Percentiles rank a stretch among this genome's conserved stretches.
Evolutionary conservation across 192 early-diverging fungal species (phyloP).

Genomic region (Coemansia sp.): DNA sequence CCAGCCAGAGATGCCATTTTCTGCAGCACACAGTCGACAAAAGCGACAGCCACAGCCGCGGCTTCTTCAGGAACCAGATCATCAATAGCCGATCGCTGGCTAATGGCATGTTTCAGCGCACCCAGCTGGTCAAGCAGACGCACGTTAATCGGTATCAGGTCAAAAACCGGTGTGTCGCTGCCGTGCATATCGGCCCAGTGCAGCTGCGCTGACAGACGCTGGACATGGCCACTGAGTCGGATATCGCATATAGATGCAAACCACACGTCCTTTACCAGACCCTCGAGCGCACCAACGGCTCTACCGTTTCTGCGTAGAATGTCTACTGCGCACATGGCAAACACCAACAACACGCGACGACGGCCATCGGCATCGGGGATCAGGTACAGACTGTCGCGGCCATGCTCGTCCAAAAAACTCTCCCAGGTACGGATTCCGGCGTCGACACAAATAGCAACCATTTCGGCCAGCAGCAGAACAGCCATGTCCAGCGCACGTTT

Average conservation of each 20-base stretch:
- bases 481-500: conserved; percentile 18
- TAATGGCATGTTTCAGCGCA: too few relatives aligned
- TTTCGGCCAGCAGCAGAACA: conserved; percentile 12
- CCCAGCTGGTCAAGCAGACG: conserved; percentile 11
- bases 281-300: conserved; percentile 4
- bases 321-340: conserved; percentile 19
- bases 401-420: conserved; percentile 51
- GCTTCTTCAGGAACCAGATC: conserved; percentile 11
- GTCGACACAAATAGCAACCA: conserved; percentile 43
- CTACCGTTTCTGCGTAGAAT: conserved; percentile 9
- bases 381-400: conserved; percentile 42
- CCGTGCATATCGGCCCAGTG: conserved; percentile 18
- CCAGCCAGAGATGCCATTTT: conserved; percentile 5
- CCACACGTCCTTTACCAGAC: conserved; percentile 37
- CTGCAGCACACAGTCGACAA: conserved; percentile 30
- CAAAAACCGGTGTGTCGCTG: conserved; percentile 20
- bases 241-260: conserved; percentile 41
- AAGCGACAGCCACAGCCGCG: conserved; percentile 18
- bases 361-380: conserved; percentile 24
- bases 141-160: conserved; percentile 15
- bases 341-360: conserved; percentile 39
- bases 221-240: conserved; percentile 19
- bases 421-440: conserved; percentile 47
- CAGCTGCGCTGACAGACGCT: conserved; percentile 33
- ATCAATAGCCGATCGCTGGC: conserved; percentile 6